Evolutionary conservation across 345 rosid species (phyloP).

Genomic region (Aethionema arabicum): DNA sequence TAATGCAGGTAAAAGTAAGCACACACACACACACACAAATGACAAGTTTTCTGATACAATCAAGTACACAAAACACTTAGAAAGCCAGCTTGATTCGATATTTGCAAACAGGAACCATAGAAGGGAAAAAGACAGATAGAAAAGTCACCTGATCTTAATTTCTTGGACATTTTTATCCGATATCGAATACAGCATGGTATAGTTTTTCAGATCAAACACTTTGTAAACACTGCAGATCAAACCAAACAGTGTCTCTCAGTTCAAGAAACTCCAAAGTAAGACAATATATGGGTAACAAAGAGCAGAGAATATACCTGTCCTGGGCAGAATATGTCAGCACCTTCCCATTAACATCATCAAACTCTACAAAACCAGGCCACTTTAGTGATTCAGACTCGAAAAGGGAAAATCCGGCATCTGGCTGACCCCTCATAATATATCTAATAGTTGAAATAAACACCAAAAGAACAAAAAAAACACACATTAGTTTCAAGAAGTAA

Average conservation of each 20-base stretch:
- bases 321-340: slow-evolving; percentile 84
- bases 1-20: slow-evolving; percentile 36
- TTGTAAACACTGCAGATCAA: slow-evolving; percentile 64
- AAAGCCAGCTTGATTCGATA: slow-evolving; percentile 50
- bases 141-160: slow-evolving; percentile 87
- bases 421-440: slow-evolving; percentile 69
- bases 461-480: not conserved
- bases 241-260: slow-evolving; percentile 4
- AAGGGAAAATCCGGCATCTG: slow-evolving; percentile 78
- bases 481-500: not conserved
- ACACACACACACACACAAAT: slow-evolving; percentile 15
- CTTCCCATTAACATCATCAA: slow-evolving; percentile 87
- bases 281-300: not conserved
- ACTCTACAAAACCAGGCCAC: slow-evolving; percentile 95
- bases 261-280: slow-evolving; percentile 14
- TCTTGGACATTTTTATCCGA: slow-evolving; percentile 76
- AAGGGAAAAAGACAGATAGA: slow-evolving; percentile 13
- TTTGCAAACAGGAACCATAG: slow-evolving; percentile 17
- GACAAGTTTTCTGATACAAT: slow-evolving; percentile 14
- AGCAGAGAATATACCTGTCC: slow-evolving; percentile 51
- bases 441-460: slow-evolving; percentile 31
- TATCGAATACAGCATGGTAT: slow-evolving; percentile 75
- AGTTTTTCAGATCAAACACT: slow-evolving; percentile 89
- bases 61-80: slow-evolving; percentile 21
- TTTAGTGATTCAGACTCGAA: slow-evolving; percentile 82